Evolutionary conservation across 257 asterid species (phyloP).

Genomic region (Solanum habrochaites): DNA sequence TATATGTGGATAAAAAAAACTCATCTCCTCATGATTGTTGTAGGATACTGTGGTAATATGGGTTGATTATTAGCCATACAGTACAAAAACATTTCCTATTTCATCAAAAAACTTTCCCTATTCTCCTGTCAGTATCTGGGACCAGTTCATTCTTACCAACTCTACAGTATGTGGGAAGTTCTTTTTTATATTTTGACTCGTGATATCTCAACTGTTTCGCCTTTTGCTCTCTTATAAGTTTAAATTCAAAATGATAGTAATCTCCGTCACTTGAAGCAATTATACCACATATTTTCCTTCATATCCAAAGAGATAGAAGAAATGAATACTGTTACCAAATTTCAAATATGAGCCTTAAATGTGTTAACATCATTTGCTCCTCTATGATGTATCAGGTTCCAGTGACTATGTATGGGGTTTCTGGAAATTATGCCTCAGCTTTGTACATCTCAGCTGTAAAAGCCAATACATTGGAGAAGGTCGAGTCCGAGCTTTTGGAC

Average conservation of each 20-base stretch:
- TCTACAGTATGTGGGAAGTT: neutral
- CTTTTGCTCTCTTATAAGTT: neutral
- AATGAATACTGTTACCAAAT: neutral
- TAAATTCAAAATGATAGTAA: neutral
- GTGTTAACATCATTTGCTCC: neutral
- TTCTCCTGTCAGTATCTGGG: neutral
- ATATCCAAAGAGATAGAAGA: neutral
- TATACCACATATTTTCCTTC: neutral
- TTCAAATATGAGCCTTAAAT: neutral
- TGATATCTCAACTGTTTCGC: neutral
- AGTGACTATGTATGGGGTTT: slow-evolving; percentile 60
- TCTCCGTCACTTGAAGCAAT: neutral
- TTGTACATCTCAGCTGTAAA: slow-evolving; percentile 78
- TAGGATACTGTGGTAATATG: neutral
- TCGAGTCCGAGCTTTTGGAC: slow-evolving; percentile 63
- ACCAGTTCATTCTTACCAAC: neutral
- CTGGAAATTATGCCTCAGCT: slow-evolving; percentile 93
- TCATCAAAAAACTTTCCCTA: neutral
- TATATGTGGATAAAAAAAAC: neutral
- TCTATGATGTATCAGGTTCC: slow-evolving; percentile 50
- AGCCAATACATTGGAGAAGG: slow-evolving; percentile 68
- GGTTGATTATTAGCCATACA: neutral
- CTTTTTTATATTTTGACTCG: neutral
- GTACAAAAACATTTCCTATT: neutral
- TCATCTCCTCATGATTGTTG: neutral